Base-by-base conservation (phyloP, 179 eudicot species). In the Silene noctiflora region DNA sequence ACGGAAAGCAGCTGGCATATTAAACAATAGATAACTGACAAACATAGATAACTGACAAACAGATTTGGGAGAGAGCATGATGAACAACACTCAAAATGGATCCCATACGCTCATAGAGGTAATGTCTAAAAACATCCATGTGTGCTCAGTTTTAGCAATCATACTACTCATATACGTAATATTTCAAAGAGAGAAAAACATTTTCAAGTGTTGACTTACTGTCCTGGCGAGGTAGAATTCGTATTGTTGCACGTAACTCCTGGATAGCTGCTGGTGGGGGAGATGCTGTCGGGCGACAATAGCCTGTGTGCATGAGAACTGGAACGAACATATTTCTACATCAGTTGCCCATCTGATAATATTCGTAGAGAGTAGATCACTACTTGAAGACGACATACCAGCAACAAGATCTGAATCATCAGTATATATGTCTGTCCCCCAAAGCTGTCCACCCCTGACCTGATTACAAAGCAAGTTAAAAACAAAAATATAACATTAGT, bases 351-450 rank as follows among this genome's bases (percentile, higher is more conserved):
- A 69, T 72, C 56, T 64, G 56, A 33, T 62, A 21, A 27, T 31
- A 19, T 21, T 53, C 17, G 58, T 29, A 27, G 0, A 48, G 42
- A 35, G 42, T 51, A 71, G 16, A 21, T n/a, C 33, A 39, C 44
- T 39, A 33, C 24, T 76, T 11, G 53, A 24, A 46, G 24, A 59
- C 48, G 33, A 66, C 85, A 82, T 87, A 95, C 99, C 97, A 67
- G 99, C 99, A 87, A 95, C 98, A 81, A 95, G 91, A 84, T 95
- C 98, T 27, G 99, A 95, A 80, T 95, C 99, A 86, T 89, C 83
- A 17, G 99, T 95, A 76, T 93, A 95, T 76, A 95, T 84, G 86
- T 95, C 99, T n/a, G 99, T 95, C 14, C 98, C 99, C 99, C 99
- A 95, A 35, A 95, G 91, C 84, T 95, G 99, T 42, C 99, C 96